phyloP scores from a whole-genome alignment of 1,284 basidiomycete genomes.

The Irpex rosettiformis region DNA sequence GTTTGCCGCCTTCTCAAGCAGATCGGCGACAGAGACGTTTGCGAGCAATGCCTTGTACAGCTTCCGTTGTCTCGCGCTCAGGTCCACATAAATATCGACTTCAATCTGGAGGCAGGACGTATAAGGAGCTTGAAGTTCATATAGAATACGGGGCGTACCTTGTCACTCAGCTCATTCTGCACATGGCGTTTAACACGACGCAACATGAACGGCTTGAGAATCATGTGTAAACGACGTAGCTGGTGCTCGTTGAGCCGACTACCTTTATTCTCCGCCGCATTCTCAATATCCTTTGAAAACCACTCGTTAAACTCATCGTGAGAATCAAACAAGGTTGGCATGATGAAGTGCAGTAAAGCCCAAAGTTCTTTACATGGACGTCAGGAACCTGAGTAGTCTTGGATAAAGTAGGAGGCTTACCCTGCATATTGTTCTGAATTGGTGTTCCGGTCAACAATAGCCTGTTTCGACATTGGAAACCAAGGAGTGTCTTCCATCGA shows the following conservation, averaged over 20 bases:
- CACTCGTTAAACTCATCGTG: slow-evolving; percentile 99
- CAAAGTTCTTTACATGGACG: slow-evolving; percentile 79
- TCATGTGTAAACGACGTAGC: slow-evolving; percentile 95
- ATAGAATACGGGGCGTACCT: slow-evolving; percentile 49
- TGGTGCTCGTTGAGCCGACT: slow-evolving; percentile 95
- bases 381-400: slow-evolving; percentile 9
- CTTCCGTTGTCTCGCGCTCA: slow-evolving; percentile 91
- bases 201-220: slow-evolving; percentile 99
- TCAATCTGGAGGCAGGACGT: slow-evolving; percentile 72
- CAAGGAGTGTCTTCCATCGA: slow-evolving; percentile 96
- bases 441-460: slow-evolving; percentile 96
- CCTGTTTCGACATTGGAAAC: slow-evolving; percentile 95
- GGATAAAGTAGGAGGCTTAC: slow-evolving; percentile 38
- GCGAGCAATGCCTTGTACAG: slow-evolving; percentile 90
- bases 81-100: slow-evolving; percentile 92
- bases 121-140: background rate
- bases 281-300: slow-evolving; percentile 99
- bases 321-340: slow-evolving; percentile 98
- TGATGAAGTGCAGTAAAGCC: slow-evolving; percentile 99
- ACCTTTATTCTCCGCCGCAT: slow-evolving; percentile 88
- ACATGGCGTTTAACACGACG: slow-evolving; percentile 97
- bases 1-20: slow-evolving; percentile 90
- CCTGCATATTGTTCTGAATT: slow-evolving; percentile 99
- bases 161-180: slow-evolving; percentile 99
- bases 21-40: slow-evolving; percentile 93